These are phyloP conservation scores for Silene noctiflora DNA, from an alignment of 179 eudicot genomes.

Conservation along the genomic window DNA sequence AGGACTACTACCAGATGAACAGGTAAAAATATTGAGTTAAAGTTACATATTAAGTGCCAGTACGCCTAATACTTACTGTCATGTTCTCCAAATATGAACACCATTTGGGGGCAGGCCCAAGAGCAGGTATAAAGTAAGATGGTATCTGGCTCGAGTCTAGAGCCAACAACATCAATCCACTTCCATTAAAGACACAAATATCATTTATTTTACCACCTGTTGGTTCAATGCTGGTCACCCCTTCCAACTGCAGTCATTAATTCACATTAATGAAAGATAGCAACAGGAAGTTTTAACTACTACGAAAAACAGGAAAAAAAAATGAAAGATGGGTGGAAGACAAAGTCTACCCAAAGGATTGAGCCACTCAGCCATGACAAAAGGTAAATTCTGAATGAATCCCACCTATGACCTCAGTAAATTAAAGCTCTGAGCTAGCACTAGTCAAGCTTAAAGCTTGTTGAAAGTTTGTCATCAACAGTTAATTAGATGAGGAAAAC, in stretches of 20 bases:
- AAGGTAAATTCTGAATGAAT: slow-evolving; percentile 7
- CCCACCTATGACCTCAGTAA: background rate
- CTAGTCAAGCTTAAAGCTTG: background rate
- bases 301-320: background rate
- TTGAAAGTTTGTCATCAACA: background rate
- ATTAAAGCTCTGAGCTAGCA: background rate
- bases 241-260: slow-evolving; percentile 66
- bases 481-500: background rate
- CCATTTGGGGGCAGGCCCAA: slow-evolving; percentile 99
- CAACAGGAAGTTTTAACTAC: background rate
- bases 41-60: background rate
- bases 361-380: slow-evolving; percentile 13
- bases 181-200: slow-evolving; percentile 65
- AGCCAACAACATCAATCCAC: slow-evolving; percentile 85
- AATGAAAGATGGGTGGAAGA: background rate
- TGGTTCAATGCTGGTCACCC: slow-evolving; percentile 96
- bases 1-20: background rate
- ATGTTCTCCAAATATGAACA: slow-evolving; percentile 83
- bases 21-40: background rate
- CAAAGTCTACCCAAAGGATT: slow-evolving; percentile 1
- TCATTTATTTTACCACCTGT: slow-evolving; percentile 82
- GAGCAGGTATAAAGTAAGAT: slow-evolving; percentile 79
- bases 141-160: slow-evolving; percentile 81
- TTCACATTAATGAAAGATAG: background rate
- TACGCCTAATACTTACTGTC: slow-evolving; percentile 52